These are phyloP conservation scores for Moniliophthora roreri DNA, from an alignment of 1,284 basidiomycete species.

Conservation along the genomic window DNA sequence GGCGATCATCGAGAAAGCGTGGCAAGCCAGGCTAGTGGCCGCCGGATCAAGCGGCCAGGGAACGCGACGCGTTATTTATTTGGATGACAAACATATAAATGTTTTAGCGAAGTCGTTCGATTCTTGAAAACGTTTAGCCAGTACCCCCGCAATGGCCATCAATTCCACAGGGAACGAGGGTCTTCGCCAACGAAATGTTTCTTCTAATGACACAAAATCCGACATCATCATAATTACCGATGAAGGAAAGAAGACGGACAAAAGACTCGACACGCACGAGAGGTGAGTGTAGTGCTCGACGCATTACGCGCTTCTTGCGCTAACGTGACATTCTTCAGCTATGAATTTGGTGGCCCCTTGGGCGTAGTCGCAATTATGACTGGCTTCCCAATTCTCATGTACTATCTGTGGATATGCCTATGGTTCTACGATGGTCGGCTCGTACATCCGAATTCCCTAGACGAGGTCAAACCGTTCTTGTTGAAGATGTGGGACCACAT, in stretches of 20 bases:
- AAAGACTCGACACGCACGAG: conserved; percentile 74
- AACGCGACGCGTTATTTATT: too few relatives aligned
- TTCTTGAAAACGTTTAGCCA: neutral
- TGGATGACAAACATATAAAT: neutral
- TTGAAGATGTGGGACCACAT: conserved; percentile 84
- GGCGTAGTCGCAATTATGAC: conserved; percentile 95
- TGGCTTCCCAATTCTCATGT: conserved; percentile 91
- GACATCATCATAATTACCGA: conserved; percentile 45
- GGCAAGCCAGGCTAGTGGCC: too few relatives aligned
- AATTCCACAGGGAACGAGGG: conserved; percentile 6
- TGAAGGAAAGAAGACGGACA: conserved; percentile 69
- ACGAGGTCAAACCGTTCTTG: conserved; percentile 82
- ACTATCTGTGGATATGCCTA: conserved; percentile 98
- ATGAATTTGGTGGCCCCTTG: conserved; percentile 95
- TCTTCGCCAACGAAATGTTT: conserved; percentile 13
- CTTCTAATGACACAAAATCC: conserved; percentile 7
- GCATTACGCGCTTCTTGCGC: conserved; percentile 14
- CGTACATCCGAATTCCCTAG: conserved; percentile 71
- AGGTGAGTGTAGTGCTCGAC: conserved; percentile 42
- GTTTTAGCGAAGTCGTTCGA: conserved; percentile 1
- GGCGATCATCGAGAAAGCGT: too few relatives aligned
- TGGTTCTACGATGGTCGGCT: conserved; percentile 94
- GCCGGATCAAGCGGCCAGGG: too few relatives aligned
- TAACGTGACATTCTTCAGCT: conserved; percentile 44
- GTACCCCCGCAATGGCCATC: neutral